phyloP scores from a whole-genome alignment of 805 yeast genomes.

The Metschnikowia matae region DNA sequence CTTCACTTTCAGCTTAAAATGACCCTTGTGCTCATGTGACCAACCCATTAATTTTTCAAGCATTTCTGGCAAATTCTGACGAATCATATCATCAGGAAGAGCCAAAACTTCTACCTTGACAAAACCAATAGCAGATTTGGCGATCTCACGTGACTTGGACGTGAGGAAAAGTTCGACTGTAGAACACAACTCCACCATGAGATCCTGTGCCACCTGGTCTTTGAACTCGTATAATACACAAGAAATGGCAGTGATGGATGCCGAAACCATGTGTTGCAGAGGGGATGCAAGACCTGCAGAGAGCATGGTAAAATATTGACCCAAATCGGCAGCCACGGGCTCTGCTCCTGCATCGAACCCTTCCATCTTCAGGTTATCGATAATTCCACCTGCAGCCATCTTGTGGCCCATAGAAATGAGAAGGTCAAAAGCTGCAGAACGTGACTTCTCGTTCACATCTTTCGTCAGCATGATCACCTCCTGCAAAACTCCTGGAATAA shows the following conservation, averaged over 20 bases:
- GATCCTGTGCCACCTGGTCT: conserved; percentile 52
- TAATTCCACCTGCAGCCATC: conserved; percentile 66
- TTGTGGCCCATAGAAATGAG: conserved; percentile 76
- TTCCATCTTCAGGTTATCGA: conserved; percentile 62
- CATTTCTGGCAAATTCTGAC: conserved; percentile 59
- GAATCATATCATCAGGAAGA: conserved; percentile 73
- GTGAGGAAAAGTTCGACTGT: conserved; percentile 89
- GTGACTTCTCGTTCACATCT: conserved; percentile 87
- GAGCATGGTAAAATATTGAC: conserved; percentile 87
- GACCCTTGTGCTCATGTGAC: conserved; percentile 95
- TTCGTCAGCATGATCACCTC: conserved; percentile 89
- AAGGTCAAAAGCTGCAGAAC: conserved; percentile 73
- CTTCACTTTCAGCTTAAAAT: conserved; percentile 87
- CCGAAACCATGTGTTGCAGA: conserved; percentile 93
- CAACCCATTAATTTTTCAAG: conserved; percentile 76
- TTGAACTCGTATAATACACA: conserved; percentile 85
- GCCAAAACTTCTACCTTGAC: conserved; percentile 84
- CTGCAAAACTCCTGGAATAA: conserved; percentile 77
- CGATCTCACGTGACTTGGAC: conserved; percentile 88
- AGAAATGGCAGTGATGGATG: conserved; percentile 82
- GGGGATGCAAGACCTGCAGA: conserved; percentile 95
- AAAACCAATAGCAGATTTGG: conserved; percentile 90
- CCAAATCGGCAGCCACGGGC: conserved; percentile 57
- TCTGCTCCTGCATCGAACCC: conserved; percentile 63
- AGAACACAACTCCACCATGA: conserved; percentile 69